Conservation (phyloP, 1,284 basidiomycete genomes). For the Phenoliferia sp. region DNA sequence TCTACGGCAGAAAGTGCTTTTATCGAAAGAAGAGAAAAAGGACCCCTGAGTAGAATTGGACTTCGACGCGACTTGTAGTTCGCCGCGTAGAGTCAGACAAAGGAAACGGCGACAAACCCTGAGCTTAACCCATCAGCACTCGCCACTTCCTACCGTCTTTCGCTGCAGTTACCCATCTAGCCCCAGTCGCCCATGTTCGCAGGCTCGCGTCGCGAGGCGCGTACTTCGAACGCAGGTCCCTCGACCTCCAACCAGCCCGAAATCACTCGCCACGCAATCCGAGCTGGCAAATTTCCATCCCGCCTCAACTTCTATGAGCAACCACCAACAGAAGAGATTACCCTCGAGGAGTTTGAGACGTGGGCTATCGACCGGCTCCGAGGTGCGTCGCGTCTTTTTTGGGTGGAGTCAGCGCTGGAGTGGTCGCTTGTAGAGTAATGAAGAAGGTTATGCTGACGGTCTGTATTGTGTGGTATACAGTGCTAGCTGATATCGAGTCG, state of each 20-base stretch:
- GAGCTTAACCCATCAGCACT: too few relatives aligned
- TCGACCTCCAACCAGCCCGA: background rate
- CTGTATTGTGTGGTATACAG: conserved; percentile 40
- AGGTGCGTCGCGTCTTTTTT: conserved; percentile 1
- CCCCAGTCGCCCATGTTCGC: too few relatives aligned
- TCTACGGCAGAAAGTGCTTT: too few relatives aligned
- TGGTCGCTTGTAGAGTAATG: too few relatives aligned
- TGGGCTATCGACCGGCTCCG: conserved; percentile 78
- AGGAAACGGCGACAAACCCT: too few relatives aligned
- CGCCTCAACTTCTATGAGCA: conserved; percentile 81
- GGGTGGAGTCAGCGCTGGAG: conserved; percentile 23
- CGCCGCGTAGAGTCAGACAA: too few relatives aligned
- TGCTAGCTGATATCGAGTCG: conserved; percentile 93
- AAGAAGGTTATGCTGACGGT: background rate
- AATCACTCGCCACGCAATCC: background rate
- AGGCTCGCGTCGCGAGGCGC: background rate
- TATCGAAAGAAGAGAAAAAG: too few relatives aligned
- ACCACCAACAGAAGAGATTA: conserved; percentile 85
- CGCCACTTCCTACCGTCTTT: too few relatives aligned
- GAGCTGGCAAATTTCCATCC: conserved; percentile 53
- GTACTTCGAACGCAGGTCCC: background rate
- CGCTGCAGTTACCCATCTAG: too few relatives aligned
- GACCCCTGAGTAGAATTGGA: too few relatives aligned
- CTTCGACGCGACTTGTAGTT: too few relatives aligned
- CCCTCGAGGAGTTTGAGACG: conserved; percentile 92